Evolutionary conservation across 495 filamentous ascomycete species (phyloP).

Genomic region (Talaromyces ruber): DNA sequence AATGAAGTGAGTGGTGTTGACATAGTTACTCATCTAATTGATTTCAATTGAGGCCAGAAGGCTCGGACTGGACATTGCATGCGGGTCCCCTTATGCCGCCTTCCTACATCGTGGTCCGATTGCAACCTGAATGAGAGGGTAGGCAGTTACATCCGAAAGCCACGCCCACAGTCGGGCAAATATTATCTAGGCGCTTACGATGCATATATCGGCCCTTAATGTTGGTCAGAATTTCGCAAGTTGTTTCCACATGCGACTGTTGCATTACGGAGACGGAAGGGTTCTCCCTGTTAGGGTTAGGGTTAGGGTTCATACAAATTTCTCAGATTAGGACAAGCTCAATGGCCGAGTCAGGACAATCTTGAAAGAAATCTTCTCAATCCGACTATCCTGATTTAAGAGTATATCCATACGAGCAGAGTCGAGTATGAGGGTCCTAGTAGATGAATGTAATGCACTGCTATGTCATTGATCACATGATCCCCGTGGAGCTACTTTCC

Average conservation of each 20-base stretch:
- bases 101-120: background rate
- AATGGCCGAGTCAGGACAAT: too few species aligned
- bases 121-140: too few species aligned
- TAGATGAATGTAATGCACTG: background rate
- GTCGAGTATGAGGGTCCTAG: too few species aligned
- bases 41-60: background rate
- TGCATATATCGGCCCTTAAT: too few species aligned
- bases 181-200: too few species aligned
- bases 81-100: background rate
- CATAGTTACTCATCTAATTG: background rate
- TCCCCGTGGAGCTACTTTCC: background rate
- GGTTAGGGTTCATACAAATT: too few species aligned
- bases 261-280: background rate
- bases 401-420: too few species aligned
- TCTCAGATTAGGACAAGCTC: too few species aligned
- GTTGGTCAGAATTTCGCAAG: background rate
- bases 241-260: background rate
- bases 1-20: background rate
- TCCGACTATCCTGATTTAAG: too few species aligned
- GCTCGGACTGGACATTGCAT: background rate
- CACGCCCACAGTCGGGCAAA: too few species aligned
- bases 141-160: too few species aligned
- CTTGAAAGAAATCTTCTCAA: background rate
- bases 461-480: background rate
- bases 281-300: background rate